Conservation (phyloP, 1,284 basidiomycete species). For the Caloboletus firmus region DNA sequence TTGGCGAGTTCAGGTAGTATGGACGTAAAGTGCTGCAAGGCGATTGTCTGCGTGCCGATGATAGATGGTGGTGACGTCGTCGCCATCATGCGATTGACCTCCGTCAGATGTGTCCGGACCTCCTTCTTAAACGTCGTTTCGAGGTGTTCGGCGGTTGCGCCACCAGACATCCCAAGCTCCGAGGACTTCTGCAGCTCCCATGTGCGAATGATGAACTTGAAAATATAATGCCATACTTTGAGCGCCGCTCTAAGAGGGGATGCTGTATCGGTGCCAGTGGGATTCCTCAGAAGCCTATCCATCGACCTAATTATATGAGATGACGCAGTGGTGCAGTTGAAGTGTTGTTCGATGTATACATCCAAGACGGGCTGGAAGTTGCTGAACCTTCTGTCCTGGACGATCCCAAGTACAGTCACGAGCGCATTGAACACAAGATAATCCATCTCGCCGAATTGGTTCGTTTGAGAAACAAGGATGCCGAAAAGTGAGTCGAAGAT, state of each 20-base stretch:
- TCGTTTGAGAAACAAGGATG: slow-evolving; percentile 77
- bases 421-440: slow-evolving; percentile 87
- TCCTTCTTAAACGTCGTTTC: slow-evolving; percentile 86
- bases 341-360: slow-evolving; percentile 90
- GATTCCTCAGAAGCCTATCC: slow-evolving; percentile 78
- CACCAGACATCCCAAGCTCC: slow-evolving; percentile 74
- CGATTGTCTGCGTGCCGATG: slow-evolving; percentile 94
- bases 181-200: slow-evolving; percentile 85
- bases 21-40: slow-evolving; percentile 91
- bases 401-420: slow-evolving; percentile 86
- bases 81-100: slow-evolving; percentile 90
- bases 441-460: slow-evolving; percentile 80
- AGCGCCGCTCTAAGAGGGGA: slow-evolving; percentile 82
- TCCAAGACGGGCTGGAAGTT: slow-evolving; percentile 94
- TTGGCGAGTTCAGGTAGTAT: slow-evolving; percentile 86
- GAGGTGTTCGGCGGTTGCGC: slow-evolving; percentile 81
- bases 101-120: slow-evolving; percentile 69
- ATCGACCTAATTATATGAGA: slow-evolving; percentile 85
- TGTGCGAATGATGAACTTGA: slow-evolving; percentile 89
- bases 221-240: slow-evolving; percentile 96
- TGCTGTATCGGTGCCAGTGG: slow-evolving; percentile 72
- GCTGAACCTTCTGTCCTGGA: slow-evolving; percentile 93
- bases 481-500: slow-evolving; percentile 94
- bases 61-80: slow-evolving; percentile 77
- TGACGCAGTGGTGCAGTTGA: slow-evolving; percentile 75